These are phyloP conservation scores for Pilobolus umbonatus DNA, from an alignment of 192 early-diverging fungal species.

Conservation along the genomic window DNA sequence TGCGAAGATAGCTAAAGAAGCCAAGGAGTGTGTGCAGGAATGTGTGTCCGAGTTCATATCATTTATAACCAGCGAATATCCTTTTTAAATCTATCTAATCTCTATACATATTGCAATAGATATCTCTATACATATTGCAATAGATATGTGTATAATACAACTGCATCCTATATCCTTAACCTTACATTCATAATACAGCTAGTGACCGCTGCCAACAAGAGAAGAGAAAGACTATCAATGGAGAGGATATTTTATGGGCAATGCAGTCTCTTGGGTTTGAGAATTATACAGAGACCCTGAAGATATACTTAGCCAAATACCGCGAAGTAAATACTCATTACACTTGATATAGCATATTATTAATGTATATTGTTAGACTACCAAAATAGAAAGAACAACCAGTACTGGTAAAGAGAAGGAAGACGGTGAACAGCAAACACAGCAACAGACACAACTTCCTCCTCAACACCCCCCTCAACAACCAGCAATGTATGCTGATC, in stretches of 20 bases:
- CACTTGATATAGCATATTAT: not conserved
- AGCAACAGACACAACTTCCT: slow-evolving; percentile 1
- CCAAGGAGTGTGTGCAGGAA: slow-evolving; percentile 94
- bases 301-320: slow-evolving; percentile 86
- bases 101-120: no score
- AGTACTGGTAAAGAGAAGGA: slow-evolving; percentile 47
- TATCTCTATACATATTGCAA: not conserved
- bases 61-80: slow-evolving; percentile 95
- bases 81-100: slow-evolving; percentile 23
- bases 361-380: slow-evolving; percentile 31
- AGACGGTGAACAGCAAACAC: slow-evolving; percentile 27
- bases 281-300: slow-evolving; percentile 87
- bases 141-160: not conserved
- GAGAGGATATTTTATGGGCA: slow-evolving; percentile 97
- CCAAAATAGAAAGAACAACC: slow-evolving; percentile 49
- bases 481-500: not conserved
- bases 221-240: slow-evolving; percentile 97
- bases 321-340: slow-evolving; percentile 64
- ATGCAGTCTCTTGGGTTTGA: slow-evolving; percentile 98
- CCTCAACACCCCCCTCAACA: slow-evolving; percentile 3
- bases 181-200: slow-evolving; percentile 47
- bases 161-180: slow-evolving; percentile 13
- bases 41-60: slow-evolving; percentile 98
- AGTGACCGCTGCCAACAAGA: slow-evolving; percentile 91
- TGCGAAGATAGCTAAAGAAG: slow-evolving; percentile 97